phyloP scores from a whole-genome alignment of 768 basidiomycete species.

The Naganishia vaughanmartiniae region DNA sequence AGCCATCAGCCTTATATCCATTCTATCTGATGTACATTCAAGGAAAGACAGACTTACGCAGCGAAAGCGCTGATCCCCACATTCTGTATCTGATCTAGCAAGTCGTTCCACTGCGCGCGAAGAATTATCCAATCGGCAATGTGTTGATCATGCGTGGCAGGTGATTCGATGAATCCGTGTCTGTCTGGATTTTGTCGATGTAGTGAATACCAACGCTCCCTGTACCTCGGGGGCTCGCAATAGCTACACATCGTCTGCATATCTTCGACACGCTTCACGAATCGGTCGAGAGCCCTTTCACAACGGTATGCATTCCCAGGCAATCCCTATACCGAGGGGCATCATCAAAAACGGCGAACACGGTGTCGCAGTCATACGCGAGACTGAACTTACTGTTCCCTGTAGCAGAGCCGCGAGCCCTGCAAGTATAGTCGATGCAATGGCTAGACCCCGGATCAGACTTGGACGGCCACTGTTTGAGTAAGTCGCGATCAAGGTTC shows the following conservation, averaged over 20 bases:
- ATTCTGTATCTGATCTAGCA: not conserved
- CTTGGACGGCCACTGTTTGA: not conserved
- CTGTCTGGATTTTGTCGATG: not conserved
- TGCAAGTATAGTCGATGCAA: not conserved
- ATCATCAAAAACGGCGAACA: not conserved
- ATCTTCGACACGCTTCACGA: not conserved
- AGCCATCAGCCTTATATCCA: not conserved
- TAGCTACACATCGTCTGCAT: not conserved
- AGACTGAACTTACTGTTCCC: not conserved
- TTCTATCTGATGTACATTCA: not conserved
- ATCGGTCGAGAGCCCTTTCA: not conserved
- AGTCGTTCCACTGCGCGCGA: not conserved
- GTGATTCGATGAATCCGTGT: not conserved
- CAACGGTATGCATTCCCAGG: slow-evolving; percentile 2
- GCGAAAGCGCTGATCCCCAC: not conserved
- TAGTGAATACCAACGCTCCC: not conserved
- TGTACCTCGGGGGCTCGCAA: not conserved
- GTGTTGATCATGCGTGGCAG: not conserved
- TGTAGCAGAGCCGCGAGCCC: not conserved
- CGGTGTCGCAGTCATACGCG: not conserved
- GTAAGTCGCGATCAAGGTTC: not conserved
- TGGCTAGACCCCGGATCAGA: not conserved
- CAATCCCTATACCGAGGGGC: not conserved
- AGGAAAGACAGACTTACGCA: not conserved
- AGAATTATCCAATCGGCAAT: not conserved